Conservation (phyloP, 169 alveolate genomes). For the Plasmodium relictum region DNA sequence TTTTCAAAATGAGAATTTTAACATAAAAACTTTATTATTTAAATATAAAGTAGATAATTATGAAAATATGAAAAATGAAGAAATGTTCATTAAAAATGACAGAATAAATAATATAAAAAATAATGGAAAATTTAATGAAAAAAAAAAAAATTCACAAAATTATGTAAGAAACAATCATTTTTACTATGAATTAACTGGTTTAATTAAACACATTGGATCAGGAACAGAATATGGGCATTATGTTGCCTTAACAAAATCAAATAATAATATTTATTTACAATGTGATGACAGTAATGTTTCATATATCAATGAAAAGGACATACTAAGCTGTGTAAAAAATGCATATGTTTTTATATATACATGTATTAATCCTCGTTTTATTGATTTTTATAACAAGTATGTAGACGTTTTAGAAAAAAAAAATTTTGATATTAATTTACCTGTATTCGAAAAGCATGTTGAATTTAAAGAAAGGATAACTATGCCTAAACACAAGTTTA, state of each 20-base stretch:
- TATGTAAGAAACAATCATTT: conserved; percentile 15
- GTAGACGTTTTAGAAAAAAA: conserved; percentile 69
- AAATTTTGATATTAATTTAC: conserved; percentile 49
- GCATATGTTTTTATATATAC: conserved; percentile 69
- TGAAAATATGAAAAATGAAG: background rate
- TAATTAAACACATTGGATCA: conserved; percentile 65
- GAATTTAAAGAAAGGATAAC: conserved; percentile 72
- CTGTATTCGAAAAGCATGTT: conserved; percentile 62
- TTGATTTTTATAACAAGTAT: conserved; percentile 56
- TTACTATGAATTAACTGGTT: conserved; percentile 52
- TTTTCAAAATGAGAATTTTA: conserved; percentile 12
- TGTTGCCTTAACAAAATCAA: conserved; percentile 57
- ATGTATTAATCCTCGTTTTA: conserved; percentile 44
- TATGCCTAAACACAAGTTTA: conserved; percentile 62
- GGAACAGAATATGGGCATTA: conserved; percentile 74
- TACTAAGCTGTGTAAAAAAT: conserved; percentile 51
- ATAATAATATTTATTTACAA: conserved; percentile 53
- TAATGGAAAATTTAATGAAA: background rate
- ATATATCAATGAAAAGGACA: conserved; percentile 37
- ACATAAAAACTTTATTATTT: conserved; percentile 17
- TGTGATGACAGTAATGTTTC: conserved; percentile 70
- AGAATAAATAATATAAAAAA: background rate
- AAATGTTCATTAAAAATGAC: background rate
- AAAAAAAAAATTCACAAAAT: background rate
- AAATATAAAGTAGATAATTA: conserved; percentile 33